These are phyloP conservation scores for Kwoniella botswanensis DNA, from an alignment of 768 basidiomycete genomes.

Conservation along the genomic window DNA sequence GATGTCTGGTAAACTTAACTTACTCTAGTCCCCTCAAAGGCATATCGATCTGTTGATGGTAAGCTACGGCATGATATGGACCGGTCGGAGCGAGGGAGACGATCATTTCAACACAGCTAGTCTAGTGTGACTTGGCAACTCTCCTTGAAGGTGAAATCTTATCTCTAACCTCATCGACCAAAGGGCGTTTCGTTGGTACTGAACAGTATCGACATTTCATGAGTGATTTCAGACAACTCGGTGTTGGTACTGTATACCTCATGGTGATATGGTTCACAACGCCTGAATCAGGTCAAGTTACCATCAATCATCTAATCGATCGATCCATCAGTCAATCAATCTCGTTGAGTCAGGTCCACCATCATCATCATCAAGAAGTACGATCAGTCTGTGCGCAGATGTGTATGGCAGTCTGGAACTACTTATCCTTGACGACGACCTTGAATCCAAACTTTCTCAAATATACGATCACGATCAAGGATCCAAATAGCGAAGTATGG, in stretches of 20 bases:
- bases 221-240: background rate
- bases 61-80: too few species aligned
- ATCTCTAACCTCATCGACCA: background rate
- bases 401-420: background rate
- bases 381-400: background rate
- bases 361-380: background rate
- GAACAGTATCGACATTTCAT: too few species aligned
- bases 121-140: background rate
- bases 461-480: too few species aligned
- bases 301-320: background rate
- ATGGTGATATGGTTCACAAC: too few species aligned
- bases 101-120: background rate
- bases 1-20: background rate
- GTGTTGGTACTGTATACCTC: too few species aligned
- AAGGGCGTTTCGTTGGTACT: background rate
- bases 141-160: background rate
- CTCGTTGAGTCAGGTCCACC: background rate
- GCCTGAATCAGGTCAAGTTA: background rate
- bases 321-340: background rate
- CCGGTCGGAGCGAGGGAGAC: too few species aligned
- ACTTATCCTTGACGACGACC: too few species aligned
- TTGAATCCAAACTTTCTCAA: too few species aligned
- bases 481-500: too few species aligned
- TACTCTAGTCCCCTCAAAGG: background rate
- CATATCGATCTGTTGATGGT: background rate